Evolutionary conservation across 768 basidiomycete species (phyloP).

Genomic region (Podaxis sp.): DNA sequence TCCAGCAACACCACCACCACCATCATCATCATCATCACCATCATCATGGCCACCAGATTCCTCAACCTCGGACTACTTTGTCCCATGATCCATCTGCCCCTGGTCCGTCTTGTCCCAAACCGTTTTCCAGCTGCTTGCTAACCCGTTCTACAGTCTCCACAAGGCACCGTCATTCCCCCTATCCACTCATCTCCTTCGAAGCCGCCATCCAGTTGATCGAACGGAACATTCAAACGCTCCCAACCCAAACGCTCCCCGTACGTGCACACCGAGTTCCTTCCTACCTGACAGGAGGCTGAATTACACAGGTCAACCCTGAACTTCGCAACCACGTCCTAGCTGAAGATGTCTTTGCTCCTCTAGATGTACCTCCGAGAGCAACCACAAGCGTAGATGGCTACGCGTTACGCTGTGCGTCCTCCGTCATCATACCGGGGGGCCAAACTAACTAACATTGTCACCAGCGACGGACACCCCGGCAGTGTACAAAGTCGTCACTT

Average conservation of each 20-base stretch:
- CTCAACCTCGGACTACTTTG: constrained; percentile 50
- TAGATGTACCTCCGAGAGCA: constrained; percentile 55
- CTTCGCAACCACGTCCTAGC: constrained; percentile 73
- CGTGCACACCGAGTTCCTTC: constrained; percentile 11
- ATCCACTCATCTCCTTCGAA: constrained; percentile 62
- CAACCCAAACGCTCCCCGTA: constrained; percentile 37
- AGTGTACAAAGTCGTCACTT: constrained; percentile 62
- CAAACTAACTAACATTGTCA: neutral
- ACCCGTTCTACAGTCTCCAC: constrained; percentile 46
- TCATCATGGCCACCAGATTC: constrained; percentile 30
- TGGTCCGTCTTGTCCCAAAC: neutral
- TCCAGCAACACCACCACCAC: constrained; percentile 28
- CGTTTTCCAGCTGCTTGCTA: neutral
- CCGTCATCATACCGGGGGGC: neutral
- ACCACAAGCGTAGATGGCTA: constrained; percentile 92
- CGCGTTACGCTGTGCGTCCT: constrained; percentile 62
- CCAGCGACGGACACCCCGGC: constrained; percentile 64
- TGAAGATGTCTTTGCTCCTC: constrained; percentile 64
- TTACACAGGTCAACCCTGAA: constrained; percentile 47
- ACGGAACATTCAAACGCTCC: constrained; percentile 40
- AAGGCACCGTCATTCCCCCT: constrained; percentile 75
- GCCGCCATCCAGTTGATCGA: constrained; percentile 59
- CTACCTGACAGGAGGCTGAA: neutral
- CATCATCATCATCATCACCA: constrained; percentile 24
- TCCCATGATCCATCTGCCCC: constrained; percentile 69